A percentile compares a stretch with the other conserved stretches of the same genome.
Evolutionary conservation across 805 yeast genomes (phyloP).

Genomic region (Nakazawaea wickerhamii): DNA sequence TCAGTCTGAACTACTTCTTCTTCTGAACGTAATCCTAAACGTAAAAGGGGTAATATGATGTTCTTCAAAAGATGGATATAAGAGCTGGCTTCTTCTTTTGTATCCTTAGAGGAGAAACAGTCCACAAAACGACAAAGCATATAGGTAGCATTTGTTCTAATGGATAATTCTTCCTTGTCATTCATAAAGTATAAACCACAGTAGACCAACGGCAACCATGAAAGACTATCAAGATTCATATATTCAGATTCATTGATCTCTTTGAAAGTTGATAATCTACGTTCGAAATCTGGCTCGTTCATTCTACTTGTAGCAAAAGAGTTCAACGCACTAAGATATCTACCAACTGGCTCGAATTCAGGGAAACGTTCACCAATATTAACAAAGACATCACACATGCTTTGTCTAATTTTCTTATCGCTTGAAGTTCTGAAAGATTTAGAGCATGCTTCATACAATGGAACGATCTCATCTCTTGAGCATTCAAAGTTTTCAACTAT

Average conservation of each 20-base stretch:
- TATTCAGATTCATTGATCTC: slow-evolving; percentile 54
- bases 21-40: slow-evolving; percentile 58
- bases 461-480: slow-evolving; percentile 41
- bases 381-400: slow-evolving; percentile 53
- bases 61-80: slow-evolving; percentile 41
- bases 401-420: slow-evolving; percentile 57
- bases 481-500: slow-evolving; percentile 51
- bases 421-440: slow-evolving; percentile 52
- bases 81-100: slow-evolving; percentile 22
- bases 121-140: slow-evolving; percentile 63
- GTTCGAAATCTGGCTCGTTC: slow-evolving; percentile 75
- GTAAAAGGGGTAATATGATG: slow-evolving; percentile 57
- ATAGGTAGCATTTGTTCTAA: slow-evolving; percentile 72
- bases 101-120: slow-evolving; percentile 30
- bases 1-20: slow-evolving; percentile 64
- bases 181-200: slow-evolving; percentile 64
- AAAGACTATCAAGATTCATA: slow-evolving; percentile 36
- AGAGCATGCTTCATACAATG: slow-evolving; percentile 43
- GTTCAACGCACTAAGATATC: slow-evolving; percentile 60
- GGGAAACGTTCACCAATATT: slow-evolving; percentile 50
- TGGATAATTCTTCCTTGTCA: slow-evolving; percentile 73
- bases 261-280: slow-evolving; percentile 63
- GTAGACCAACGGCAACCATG: slow-evolving; percentile 79
- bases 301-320: slow-evolving; percentile 57
- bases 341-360: slow-evolving; percentile 38